phyloP scores from a whole-genome alignment of 352 stramenopile genomes.

The Lagenidium giganteum region DNA sequence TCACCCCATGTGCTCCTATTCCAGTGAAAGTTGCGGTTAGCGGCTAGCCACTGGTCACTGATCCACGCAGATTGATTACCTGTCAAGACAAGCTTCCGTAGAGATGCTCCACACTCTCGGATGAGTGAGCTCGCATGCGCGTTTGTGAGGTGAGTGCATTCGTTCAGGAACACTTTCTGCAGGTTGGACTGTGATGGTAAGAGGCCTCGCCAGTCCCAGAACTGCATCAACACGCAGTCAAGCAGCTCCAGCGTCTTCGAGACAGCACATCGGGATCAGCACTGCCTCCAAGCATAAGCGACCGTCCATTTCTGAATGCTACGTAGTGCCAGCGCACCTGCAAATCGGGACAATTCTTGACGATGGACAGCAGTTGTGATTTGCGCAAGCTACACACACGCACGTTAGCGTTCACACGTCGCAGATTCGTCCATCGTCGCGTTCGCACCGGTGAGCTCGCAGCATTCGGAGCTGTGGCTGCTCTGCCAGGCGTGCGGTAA shows the following conservation, averaged over 20 bases:
- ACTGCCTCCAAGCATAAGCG: too few relatives aligned
- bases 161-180: constrained; percentile 37
- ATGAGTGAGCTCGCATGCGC: constrained; percentile 32
- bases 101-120: constrained; percentile 20
- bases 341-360: constrained; percentile 26
- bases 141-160: constrained; percentile 44
- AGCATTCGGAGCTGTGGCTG: constrained; percentile 34
- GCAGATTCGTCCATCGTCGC: too few relatives aligned
- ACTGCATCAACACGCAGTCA: constrained; percentile 49
- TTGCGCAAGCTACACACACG: too few relatives aligned
- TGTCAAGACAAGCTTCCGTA: constrained; percentile 39
- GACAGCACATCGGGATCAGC: too few relatives aligned
- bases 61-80: constrained; percentile 20
- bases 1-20: too few relatives aligned
- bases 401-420: too few relatives aligned
- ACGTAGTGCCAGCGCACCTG: too few relatives aligned
- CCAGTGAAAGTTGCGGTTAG: too few relatives aligned
- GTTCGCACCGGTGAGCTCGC: constrained; percentile 47
- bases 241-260: constrained; percentile 55
- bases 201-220: too few relatives aligned
- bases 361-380: too few relatives aligned
- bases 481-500: constrained; percentile 27
- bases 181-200: constrained; percentile 31
- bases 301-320: too few relatives aligned
- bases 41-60: not conserved